Base-by-base conservation (phyloP, 148 eudicot species). In the Nepenthes gracilis region DNA sequence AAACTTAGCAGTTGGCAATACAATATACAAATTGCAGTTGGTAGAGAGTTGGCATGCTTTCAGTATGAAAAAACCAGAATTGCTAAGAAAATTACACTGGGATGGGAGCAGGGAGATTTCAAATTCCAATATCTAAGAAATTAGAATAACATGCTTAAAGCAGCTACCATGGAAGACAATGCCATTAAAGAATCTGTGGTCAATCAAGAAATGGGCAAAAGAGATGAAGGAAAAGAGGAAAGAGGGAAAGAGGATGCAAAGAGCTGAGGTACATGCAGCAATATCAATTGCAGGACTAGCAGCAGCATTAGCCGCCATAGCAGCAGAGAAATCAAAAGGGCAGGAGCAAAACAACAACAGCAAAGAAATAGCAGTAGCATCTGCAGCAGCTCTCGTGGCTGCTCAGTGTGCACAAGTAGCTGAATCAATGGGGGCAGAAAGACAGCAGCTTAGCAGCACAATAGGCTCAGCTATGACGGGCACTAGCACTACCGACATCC, bases 211-310 rank as follows among this genome's bases (percentile, higher is more conserved):
- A 75, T 93, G 98, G 98, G 35, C 83, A 43, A 88, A 82, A 47
- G 98, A 93, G 55, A 72, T 88, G 0, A 88, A 84, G 60, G 85
- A 84, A 60, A 88, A 83, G 77, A 77, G 85, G 51, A 93, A 93
- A 62, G 98, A 93, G 51, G 85, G 70, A 4, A 74, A 88, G 62
- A 88, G 98, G 54, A 71, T 93, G 54, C 92, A 88, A 57, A 81
- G 72, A 61, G 98, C 98, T n/a, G 91, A 93, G 66, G 89, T 88
- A 10, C 98, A 93, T 57, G 98, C 98, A 63, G 98, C 98, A 11
- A 63, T 88, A 34, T 93, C 98, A 2, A 86, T 93, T 49, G 96
- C 98, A 6, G 95, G 98, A 33, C 82, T 93, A 15, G 98, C 98
- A 13, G 88, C 98, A 12, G 98, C 96, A 6, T 70, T 93, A 32